phyloP scores from a whole-genome alignment of 495 filamentous ascomycete genomes.

The Daldinia decipiens region DNA sequence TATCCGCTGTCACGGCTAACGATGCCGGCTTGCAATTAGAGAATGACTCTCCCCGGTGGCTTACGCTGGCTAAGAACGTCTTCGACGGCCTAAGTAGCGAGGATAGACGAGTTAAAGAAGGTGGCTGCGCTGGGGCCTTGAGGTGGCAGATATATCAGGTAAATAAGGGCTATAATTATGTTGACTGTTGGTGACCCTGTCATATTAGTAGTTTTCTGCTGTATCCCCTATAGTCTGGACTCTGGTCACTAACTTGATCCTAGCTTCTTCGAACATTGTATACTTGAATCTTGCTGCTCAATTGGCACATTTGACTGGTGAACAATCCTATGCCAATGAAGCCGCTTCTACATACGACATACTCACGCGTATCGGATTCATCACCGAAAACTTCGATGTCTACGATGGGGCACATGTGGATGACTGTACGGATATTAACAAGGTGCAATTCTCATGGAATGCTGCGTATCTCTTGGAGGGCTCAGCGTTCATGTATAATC shows the following conservation, averaged over 20 bases:
- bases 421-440: conserved; percentile 65
- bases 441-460: conserved; percentile 72
- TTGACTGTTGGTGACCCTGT: conserved; percentile 63
- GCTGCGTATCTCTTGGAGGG: conserved; percentile 72
- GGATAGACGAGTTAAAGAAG: conserved; percentile 70
- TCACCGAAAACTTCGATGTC: conserved; percentile 66
- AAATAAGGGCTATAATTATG: conserved; percentile 80
- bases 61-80: conserved; percentile 74
- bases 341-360: conserved; percentile 73
- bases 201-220: background rate
- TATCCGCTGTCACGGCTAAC: conserved; percentile 73
- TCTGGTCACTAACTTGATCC: conserved; percentile 14
- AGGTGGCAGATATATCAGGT: conserved; percentile 79
- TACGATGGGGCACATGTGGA: conserved; percentile 70
- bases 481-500: conserved; percentile 75
- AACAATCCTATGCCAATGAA: conserved; percentile 74
- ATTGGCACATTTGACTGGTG: conserved; percentile 72
- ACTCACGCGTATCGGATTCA: conserved; percentile 65
- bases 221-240: background rate
- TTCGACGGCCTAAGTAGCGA: conserved; percentile 68
- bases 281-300: conserved; percentile 79
- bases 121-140: conserved; percentile 72
- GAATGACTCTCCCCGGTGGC: conserved; percentile 65
- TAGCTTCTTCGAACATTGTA: conserved; percentile 70
- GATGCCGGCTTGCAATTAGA: conserved; percentile 70